phyloP scores from a whole-genome alignment of 768 basidiomycete genomes.

The Trametes sanguinea region DNA sequence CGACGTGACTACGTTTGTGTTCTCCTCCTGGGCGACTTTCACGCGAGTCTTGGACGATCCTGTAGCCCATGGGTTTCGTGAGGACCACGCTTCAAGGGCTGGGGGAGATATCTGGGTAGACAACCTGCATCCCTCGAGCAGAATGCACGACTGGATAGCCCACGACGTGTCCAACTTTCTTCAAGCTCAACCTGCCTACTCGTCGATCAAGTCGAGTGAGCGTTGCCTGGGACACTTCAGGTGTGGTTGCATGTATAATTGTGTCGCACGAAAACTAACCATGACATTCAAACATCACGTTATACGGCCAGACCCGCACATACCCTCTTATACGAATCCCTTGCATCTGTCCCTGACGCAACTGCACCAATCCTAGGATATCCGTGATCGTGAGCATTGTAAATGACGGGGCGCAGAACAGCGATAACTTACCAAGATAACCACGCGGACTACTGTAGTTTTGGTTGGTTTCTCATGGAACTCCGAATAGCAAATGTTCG shows the following conservation, averaged over 20 bases:
- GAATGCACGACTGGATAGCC: constrained; percentile 51
- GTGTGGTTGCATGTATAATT: neutral
- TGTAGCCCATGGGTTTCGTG: constrained; percentile 40
- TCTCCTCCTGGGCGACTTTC: constrained; percentile 51
- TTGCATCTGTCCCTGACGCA: neutral
- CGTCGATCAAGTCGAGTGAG: neutral
- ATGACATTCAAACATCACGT: too few species aligned
- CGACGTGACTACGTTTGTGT: constrained; percentile 50
- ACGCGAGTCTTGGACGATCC: constrained; percentile 50
- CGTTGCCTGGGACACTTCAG: neutral
- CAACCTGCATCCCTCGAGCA: constrained; percentile 53
- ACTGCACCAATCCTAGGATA: neutral
- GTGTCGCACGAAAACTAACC: too few species aligned
- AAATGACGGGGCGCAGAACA: too few species aligned
- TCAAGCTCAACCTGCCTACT: constrained; percentile 6
- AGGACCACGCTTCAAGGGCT: constrained; percentile 34
- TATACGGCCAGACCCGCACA: too few species aligned
- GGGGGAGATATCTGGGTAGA: constrained; percentile 54
- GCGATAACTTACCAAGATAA: neutral
- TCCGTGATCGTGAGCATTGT: neutral
- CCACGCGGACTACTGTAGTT: neutral
- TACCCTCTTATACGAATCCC: neutral
- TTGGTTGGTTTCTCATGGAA: neutral
- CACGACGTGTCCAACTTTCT: constrained; percentile 42
- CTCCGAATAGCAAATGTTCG: too few species aligned